Evolutionary conservation across 176 grass and related monocot genomes (phyloP).

Genomic region (Canna indica): DNA sequence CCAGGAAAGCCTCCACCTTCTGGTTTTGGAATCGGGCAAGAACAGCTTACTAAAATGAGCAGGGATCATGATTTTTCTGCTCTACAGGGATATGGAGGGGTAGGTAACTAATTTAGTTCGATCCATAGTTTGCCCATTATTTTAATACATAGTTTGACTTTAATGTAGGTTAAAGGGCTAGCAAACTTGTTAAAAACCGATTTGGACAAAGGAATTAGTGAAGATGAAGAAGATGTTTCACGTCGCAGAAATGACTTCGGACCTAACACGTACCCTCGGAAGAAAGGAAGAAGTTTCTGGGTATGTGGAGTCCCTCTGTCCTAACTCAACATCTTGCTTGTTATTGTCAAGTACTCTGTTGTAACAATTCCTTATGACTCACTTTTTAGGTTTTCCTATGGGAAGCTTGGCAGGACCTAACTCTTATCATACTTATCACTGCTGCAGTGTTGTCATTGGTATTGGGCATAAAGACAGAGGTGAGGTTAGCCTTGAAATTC

Average conservation of each 20-base stretch:
- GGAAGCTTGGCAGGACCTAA: constrained; percentile 92
- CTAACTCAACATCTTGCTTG: neutral
- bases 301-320: constrained; percentile 28
- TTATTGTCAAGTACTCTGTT: neutral
- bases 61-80: constrained; percentile 79
- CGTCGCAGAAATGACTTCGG: constrained; percentile 58
- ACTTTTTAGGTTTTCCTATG: constrained; percentile 68
- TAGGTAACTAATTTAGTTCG: constrained; percentile 29
- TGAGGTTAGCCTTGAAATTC: constrained; percentile 26
- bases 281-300: constrained; percentile 80
- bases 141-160: constrained; percentile 1
- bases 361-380: constrained; percentile 1
- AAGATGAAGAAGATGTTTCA: constrained; percentile 42
- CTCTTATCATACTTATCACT: constrained; percentile 83
- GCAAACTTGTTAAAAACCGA: constrained; percentile 68
- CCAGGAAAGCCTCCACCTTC: constrained; percentile 15
- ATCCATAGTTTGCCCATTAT: constrained; percentile 16
- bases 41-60: constrained; percentile 51
- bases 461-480: constrained; percentile 95
- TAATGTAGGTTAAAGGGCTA: constrained; percentile 60
- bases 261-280: constrained; percentile 78
- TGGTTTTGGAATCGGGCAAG: constrained; percentile 70
- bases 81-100: constrained; percentile 62
- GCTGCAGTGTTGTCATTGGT: constrained; percentile 76
- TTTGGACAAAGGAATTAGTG: constrained; percentile 46